These are phyloP conservation scores for Talaromyces adpressus DNA, from an alignment of 495 filamentous ascomycete genomes.

Conservation along the genomic window DNA sequence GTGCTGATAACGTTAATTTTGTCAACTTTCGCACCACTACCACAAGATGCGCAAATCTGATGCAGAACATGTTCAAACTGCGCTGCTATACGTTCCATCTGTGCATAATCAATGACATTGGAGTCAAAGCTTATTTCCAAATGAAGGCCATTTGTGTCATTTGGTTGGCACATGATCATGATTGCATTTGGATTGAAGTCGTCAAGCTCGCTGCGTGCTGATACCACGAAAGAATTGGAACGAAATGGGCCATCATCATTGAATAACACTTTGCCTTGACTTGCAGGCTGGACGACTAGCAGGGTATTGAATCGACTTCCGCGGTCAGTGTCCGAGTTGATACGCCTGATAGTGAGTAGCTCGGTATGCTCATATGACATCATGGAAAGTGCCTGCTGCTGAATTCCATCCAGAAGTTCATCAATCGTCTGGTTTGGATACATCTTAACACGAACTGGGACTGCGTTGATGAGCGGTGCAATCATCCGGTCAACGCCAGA, in stretches of 20 bases:
- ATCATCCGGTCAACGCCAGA: constrained; percentile 59
- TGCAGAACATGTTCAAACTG: constrained; percentile 15
- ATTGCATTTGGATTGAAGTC: background rate
- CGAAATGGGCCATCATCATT: background rate
- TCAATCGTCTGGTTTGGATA: background rate
- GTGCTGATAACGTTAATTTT: constrained; percentile 1
- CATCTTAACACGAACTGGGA: constrained; percentile 57
- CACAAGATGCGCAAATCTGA: constrained; percentile 9
- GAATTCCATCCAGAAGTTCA: constrained; percentile 33
- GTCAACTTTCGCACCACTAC: background rate
- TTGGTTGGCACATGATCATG: background rate
- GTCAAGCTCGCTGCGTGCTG: background rate
- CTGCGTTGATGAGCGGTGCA: constrained; percentile 77
- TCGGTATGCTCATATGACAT: constrained; percentile 52
- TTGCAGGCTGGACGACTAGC: background rate
- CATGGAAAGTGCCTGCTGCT: constrained; percentile 33
- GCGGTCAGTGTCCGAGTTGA: constrained; percentile 18
- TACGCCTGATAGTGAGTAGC: constrained; percentile 36
- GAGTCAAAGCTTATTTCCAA: constrained; percentile 10
- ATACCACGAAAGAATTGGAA: background rate
- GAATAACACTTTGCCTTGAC: background rate
- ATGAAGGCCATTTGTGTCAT: background rate
- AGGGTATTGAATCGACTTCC: background rate
- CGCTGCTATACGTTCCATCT: constrained; percentile 10
- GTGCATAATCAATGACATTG: constrained; percentile 5